Evolutionary conservation across 352 stramenopile species (phyloP).

Genomic region (Globisporangium sylvaticum): DNA sequence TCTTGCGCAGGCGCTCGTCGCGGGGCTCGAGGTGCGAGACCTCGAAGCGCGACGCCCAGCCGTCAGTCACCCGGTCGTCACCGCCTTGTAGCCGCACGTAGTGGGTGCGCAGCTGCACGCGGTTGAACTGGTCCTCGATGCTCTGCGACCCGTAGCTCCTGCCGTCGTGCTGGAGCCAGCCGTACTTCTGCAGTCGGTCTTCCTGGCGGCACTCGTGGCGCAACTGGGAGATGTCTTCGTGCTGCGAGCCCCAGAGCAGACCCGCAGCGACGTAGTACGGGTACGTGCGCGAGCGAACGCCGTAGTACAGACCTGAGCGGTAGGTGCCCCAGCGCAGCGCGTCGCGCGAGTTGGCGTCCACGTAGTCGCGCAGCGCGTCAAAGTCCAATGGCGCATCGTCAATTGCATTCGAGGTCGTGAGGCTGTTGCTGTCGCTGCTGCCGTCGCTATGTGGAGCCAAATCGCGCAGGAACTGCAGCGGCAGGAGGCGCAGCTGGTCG

Average conservation of each 20-base stretch:
- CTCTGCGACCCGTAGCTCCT: slow-evolving; percentile 48
- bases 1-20: slow-evolving; percentile 37
- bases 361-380: slow-evolving; percentile 29
- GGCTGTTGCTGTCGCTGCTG: neutral
- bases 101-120: slow-evolving; percentile 50
- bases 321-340: slow-evolving; percentile 72
- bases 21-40: slow-evolving; percentile 36
- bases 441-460: neutral
- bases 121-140: slow-evolving; percentile 78
- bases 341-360: slow-evolving; percentile 25
- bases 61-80: slow-evolving; percentile 14
- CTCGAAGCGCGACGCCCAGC: slow-evolving; percentile 50
- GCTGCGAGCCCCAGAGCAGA: slow-evolving; percentile 66
- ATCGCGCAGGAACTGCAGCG: neutral
- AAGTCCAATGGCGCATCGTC: slow-evolving; percentile 25
- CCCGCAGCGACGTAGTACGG: slow-evolving; percentile 63
- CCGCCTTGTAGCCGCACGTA: slow-evolving; percentile 37
- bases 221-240: slow-evolving; percentile 71
- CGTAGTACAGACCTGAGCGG: slow-evolving; percentile 75
- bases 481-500: neutral
- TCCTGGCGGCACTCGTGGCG: slow-evolving; percentile 73
- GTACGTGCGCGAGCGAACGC: slow-evolving; percentile 62
- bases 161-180: slow-evolving; percentile 78
- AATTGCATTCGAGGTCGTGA: neutral
- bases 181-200: slow-evolving; percentile 74